Evolutionary conservation across 768 basidiomycete species (phyloP).

Genomic region (Trametes cubensis): DNA sequence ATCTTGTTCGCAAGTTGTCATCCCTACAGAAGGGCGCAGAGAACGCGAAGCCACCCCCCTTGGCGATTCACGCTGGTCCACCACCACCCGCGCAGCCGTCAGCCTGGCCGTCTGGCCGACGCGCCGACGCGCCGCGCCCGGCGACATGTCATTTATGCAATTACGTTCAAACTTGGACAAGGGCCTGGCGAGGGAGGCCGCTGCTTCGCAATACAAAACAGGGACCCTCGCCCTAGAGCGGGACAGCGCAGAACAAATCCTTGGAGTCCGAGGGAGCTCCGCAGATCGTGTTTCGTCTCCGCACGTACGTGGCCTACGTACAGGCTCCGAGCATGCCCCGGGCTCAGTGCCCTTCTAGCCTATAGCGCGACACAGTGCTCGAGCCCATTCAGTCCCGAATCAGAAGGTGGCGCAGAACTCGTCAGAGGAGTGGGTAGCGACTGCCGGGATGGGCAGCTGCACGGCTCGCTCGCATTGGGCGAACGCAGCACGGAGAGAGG

Average conservation of each 20-base stretch:
- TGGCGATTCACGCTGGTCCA: neutral
- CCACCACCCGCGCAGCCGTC: neutral
- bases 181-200: neutral
- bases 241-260: slow-evolving; percentile 6
- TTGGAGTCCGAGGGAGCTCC: slow-evolving; percentile 23
- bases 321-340: slow-evolving; percentile 11
- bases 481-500: too few species aligned
- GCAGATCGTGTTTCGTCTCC: slow-evolving; percentile 11
- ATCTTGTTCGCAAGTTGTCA: slow-evolving; percentile 13
- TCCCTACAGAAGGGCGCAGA: slow-evolving; percentile 10
- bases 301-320: neutral
- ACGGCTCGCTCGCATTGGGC: slow-evolving; percentile 4
- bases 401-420: slow-evolving; percentile 23
- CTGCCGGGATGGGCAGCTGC: neutral
- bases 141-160: neutral
- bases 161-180: slow-evolving; percentile 4
- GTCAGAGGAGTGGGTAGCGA: neutral
- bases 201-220: slow-evolving; percentile 14
- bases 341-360: slow-evolving; percentile 18
- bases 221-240: neutral
- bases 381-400: slow-evolving; percentile 12
- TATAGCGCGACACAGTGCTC: slow-evolving; percentile 10
- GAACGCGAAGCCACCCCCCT: slow-evolving; percentile 8
- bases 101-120: neutral
- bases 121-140: slow-evolving; percentile 2